Percentiles rank a stretch among this genome's conserved stretches.
These are phyloP conservation scores for Pestalotiopsis sp. DNA, from an alignment of 2,329 filamentous ascomycete species.

Conservation along the genomic window DNA sequence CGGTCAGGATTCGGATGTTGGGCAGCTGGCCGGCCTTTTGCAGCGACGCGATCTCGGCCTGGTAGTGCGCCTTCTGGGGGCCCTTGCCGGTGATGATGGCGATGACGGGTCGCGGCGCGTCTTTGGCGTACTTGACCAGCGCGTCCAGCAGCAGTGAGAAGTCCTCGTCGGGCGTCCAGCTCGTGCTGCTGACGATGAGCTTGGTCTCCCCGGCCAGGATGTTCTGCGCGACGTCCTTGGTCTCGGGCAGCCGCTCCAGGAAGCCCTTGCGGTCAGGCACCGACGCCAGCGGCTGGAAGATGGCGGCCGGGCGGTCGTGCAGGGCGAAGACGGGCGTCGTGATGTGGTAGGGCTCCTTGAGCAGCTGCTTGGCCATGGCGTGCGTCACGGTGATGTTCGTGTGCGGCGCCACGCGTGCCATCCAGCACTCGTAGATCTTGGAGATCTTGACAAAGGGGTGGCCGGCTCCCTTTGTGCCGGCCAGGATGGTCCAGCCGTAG, in stretches of 20 bases:
- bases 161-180: conserved; percentile 97
- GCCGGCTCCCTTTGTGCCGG: conserved; percentile 53
- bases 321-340: conserved; percentile 69
- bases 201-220: conserved; percentile 62
- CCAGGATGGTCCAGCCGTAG: conserved; percentile 93
- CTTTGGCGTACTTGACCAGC: conserved; percentile 71
- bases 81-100: conserved; percentile 96
- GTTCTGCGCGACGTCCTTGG: conserved; percentile 58
- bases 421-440: conserved; percentile 73
- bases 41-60: conserved; percentile 65
- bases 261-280: conserved; percentile 56
- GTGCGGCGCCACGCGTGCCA: conserved; percentile 68
- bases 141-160: conserved; percentile 87
- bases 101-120: conserved; percentile 65
- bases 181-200: conserved; percentile 89
- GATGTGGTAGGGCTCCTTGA: conserved; percentile 69
- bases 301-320: conserved; percentile 82
- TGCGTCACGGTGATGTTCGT: conserved; percentile 87
- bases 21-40: conserved; percentile 64
- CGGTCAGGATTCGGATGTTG: conserved; percentile 74
- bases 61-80: conserved; percentile 77
- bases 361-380: conserved; percentile 75
- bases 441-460: conserved; percentile 82
- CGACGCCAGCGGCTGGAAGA: conserved; percentile 73
- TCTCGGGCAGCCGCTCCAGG: conserved; percentile 67